Conservation (phyloP, 495 filamentous ascomycete species). For the Trichodelitschia bisporula region DNA sequence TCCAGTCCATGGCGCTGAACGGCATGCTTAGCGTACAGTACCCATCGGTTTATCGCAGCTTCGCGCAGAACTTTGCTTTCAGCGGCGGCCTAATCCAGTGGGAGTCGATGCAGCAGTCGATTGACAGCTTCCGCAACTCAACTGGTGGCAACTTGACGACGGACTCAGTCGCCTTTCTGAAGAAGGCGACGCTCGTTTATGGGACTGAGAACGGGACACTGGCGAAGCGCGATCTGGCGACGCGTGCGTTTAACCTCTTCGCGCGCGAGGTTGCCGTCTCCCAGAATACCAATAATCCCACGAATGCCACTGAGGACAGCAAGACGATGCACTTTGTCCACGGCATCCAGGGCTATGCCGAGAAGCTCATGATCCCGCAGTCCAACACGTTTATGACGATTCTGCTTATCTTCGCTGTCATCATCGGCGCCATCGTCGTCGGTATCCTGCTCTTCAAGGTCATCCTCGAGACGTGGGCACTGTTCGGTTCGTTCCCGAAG, state of each 20-base stretch:
- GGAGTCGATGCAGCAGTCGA: conserved; percentile 51
- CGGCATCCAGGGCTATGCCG: conserved; percentile 50
- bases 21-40: conserved; percentile 86
- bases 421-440: conserved; percentile 63
- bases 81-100: conserved; percentile 68
- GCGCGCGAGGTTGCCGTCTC: conserved; percentile 22
- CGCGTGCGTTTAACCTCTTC: conserved; percentile 23
- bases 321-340: conserved; percentile 26
- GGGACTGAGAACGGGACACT: conserved; percentile 16
- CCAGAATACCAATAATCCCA: conserved; percentile 12
- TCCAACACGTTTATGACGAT: conserved; percentile 95
- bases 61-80: conserved; percentile 82
- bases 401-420: conserved; percentile 64
- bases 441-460: conserved; percentile 80
- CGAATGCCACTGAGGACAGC: not conserved
- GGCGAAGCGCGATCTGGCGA: conserved; percentile 29
- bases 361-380: conserved; percentile 59
- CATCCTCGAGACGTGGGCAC: conserved; percentile 72
- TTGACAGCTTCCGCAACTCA: conserved; percentile 54
- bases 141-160: conserved; percentile 76
- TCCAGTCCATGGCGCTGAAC: conserved; percentile 82
- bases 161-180: conserved; percentile 49
- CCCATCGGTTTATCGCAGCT: conserved; percentile 65
- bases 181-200: conserved; percentile 46
- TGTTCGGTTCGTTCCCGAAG: conserved; percentile 72